Percentiles rank a stretch among this genome's conserved stretches.
Evolutionary conservation across 805 yeast species (phyloP).

Genomic region (Candida easanensis): DNA sequence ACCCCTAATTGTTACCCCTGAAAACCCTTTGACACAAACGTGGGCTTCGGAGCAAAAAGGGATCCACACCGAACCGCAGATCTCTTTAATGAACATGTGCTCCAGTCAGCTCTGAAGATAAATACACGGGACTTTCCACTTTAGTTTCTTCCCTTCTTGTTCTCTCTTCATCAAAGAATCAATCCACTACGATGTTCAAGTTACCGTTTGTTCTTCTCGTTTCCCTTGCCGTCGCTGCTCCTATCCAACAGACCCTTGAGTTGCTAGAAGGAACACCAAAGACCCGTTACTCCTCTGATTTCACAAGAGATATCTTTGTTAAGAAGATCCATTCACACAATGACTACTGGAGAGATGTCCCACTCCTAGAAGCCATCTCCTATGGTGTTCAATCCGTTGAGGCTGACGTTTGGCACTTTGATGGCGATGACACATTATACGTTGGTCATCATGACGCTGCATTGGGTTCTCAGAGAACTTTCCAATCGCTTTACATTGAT

Average conservation of each 20-base stretch:
- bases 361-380: conserved; percentile 54
- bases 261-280: conserved; percentile 15
- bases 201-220: conserved; percentile 4
- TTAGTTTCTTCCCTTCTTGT: neutral
- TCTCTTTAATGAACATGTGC: neutral
- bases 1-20: too few relatives aligned
- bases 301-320: conserved; percentile 26
- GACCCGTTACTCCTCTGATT: conserved; percentile 21
- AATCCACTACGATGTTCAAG: neutral
- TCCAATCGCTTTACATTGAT: conserved; percentile 51
- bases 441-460: conserved; percentile 64
- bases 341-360: conserved; percentile 65
- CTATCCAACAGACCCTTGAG: conserved; percentile 20
- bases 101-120: too few relatives aligned
- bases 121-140: neutral
- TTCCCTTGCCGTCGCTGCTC: conserved; percentile 9
- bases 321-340: conserved; percentile 63
- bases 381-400: conserved; percentile 60
- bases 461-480: conserved; percentile 44
- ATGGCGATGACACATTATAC: conserved; percentile 38
- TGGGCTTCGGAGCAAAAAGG: neutral
- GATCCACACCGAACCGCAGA: neutral
- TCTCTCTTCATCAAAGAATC: neutral
- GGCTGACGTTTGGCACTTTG: conserved; percentile 59
- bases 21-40: conserved; percentile 1